Percentiles rank a stretch among this genome's conserved stretches.
Evolutionary conservation across 75 land plant species (phyloP).

Genomic region (Pinus tabuliformis): DNA sequence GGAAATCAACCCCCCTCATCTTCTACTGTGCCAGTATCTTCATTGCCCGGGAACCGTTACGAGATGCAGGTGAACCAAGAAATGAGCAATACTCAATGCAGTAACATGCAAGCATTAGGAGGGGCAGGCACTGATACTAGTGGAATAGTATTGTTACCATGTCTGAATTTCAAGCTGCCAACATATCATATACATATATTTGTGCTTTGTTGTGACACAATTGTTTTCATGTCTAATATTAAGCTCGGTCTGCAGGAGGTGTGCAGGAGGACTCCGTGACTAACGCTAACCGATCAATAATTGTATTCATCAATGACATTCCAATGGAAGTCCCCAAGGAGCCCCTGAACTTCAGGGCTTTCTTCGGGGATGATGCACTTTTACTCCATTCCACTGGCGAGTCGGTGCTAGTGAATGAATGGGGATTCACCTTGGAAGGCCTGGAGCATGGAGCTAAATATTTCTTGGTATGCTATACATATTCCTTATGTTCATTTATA

Average conservation of each 20-base stretch:
- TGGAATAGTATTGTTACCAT: no score
- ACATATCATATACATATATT: no score
- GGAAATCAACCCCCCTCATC: no score
- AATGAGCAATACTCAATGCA: background rate
- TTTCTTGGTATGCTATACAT: constrained; percentile 5
- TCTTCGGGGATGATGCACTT: constrained; percentile 49
- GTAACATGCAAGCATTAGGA: no score
- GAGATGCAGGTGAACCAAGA: background rate
- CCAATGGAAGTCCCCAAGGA: constrained; percentile 34
- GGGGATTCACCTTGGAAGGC: constrained; percentile 50
- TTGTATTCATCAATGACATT: constrained; percentile 52
- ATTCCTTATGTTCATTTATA: no score
- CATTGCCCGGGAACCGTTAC: background rate
- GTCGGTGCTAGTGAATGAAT: constrained; percentile 47
- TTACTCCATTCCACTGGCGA: constrained; percentile 50
- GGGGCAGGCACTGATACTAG: no score
- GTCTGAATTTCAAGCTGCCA: no score
- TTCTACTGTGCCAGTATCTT: no score
- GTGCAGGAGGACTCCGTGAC: no score
- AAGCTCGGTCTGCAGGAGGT: background rate
- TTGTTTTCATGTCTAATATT: background rate
- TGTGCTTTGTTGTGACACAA: background rate
- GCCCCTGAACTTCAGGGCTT: constrained; percentile 43
- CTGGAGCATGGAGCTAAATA: constrained; percentile 62
- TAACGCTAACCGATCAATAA: background rate